Evolutionary conservation across 257 asterid genomes (phyloP), one percentile per base, ranked within the genome.

Genomic region (Solanum virginianum): DNA sequence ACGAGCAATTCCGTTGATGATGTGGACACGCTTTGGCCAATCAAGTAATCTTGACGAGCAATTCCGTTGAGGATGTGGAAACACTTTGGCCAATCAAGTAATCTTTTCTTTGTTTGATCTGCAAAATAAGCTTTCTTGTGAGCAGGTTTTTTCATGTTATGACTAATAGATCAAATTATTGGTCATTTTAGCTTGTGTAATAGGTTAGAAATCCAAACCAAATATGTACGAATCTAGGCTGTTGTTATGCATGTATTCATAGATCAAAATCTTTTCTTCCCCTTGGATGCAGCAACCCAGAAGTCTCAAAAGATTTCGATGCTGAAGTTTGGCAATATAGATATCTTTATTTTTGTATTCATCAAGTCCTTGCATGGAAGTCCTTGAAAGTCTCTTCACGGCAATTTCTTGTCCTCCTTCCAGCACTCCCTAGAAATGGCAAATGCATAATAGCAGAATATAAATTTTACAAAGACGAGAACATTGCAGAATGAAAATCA

Each of bases 371-470:
- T 80, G 83, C 47, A 56, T 81, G 2, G 91, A 89, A 81, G 87
- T 75, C 85, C 63, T 83, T 14, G 91, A 89, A 10, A 89, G 87
- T 20, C 91, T 86, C 84, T 89, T 89, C 68, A 89, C 90, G 3
- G 91, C 91, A 16, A 89, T 71, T 89, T 88, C 89, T 32, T 70
- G 86, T 80, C 87, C 86, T 7, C 77, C 83, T 43, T 86, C 80
- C 72, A 88, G 72, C 80, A 68, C 17, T 18, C 90, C 89, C 90
- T 88, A 81, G 79, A 69, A 69, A 69, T 17, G 22, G 26, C 47
- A 69, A 69, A 68, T 32, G 75, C 32, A 68, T 32, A 32, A 68
- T 32, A 68, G 49, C 49, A 32, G 75, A 68, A 68, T 24, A 68
- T 32, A 68, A 13, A 32, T 32, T 68, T 68, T 68, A 20, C 75